Conservation (phyloP, 2,329 filamentous ascomycete species). For the Cercospora beticola region DNA sequence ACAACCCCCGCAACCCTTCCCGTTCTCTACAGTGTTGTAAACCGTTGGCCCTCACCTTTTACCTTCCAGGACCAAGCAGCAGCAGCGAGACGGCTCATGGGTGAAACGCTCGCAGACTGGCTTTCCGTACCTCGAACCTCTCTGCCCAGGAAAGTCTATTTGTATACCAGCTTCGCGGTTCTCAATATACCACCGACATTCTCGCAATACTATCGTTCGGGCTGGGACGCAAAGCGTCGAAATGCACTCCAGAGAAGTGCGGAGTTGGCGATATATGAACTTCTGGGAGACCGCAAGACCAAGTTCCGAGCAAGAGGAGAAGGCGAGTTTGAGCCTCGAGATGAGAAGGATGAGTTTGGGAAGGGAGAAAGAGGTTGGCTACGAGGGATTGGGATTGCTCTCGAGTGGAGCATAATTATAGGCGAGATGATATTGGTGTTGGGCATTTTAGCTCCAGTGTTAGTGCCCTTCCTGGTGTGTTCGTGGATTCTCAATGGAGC, state of each 20-base stretch:
- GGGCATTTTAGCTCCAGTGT: not conserved
- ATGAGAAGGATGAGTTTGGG: not conserved
- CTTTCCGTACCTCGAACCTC: not conserved
- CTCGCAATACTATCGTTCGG: not conserved
- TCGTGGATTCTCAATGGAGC: not conserved
- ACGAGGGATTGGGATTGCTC: not conserved
- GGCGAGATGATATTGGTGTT: not conserved
- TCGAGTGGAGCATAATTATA: not conserved
- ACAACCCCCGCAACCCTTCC: not conserved
- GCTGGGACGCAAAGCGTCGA: not conserved
- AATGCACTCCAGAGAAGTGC: not conserved
- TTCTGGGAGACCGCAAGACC: not conserved
- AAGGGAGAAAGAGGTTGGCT: not conserved
- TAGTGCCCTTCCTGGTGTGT: not conserved
- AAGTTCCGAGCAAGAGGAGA: not conserved
- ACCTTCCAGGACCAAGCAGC: not conserved
- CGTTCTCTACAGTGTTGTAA: not conserved
- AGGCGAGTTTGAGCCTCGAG: not conserved
- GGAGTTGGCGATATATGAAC: not conserved
- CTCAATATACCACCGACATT: not conserved
- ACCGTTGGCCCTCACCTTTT: not conserved
- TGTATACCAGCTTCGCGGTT: not conserved
- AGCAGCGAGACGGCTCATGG: not conserved
- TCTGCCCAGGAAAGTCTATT: not conserved
- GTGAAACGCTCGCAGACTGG: not conserved